A percentile compares a stretch with the other conserved stretches of the same genome.
Evolutionary conservation across 495 filamentous ascomycete species (phyloP).

Genomic region (Aspergillus steynii): DNA sequence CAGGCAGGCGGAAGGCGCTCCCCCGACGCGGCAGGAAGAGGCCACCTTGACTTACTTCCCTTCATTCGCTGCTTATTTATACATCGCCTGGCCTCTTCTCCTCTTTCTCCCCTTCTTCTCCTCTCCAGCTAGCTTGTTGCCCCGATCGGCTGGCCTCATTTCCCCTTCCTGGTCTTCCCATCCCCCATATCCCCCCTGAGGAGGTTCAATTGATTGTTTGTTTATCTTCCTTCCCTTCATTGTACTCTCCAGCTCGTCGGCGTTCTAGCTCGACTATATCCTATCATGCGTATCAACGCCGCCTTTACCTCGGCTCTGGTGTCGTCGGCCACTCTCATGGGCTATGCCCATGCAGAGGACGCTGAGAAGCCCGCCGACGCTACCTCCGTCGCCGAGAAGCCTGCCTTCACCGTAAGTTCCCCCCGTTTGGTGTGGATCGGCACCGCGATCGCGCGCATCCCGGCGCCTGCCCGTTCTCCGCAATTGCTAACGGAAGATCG

Average conservation of each 20-base stretch:
- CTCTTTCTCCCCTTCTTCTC: slow-evolving; percentile 9
- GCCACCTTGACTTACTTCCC: slow-evolving; percentile 47
- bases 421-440: slow-evolving; percentile 7
- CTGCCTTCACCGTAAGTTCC: slow-evolving; percentile 82
- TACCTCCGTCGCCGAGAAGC: slow-evolving; percentile 63
- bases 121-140: slow-evolving; percentile 1
- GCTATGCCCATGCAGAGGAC: slow-evolving; percentile 72
- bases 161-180: slow-evolving; percentile 30
- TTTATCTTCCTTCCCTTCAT: slow-evolving; percentile 20
- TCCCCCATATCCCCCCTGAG: slow-evolving; percentile 31
- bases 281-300: slow-evolving; percentile 76
- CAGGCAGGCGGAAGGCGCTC: slow-evolving; percentile 16
- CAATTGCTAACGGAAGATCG: slow-evolving; percentile 18
- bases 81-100: slow-evolving; percentile 24
- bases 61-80: slow-evolving; percentile 31
- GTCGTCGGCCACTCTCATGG: slow-evolving; percentile 70
- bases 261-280: slow-evolving; percentile 15
- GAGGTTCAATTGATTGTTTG: slow-evolving; percentile 29
- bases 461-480: slow-evolving; percentile 1
- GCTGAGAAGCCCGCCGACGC: slow-evolving; percentile 57
- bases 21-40: slow-evolving; percentile 30
- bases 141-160: not conserved
- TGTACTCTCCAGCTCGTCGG: slow-evolving; percentile 24
- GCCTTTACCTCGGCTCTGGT: slow-evolving; percentile 63
- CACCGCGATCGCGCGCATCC: not conserved